Base-by-base conservation (phyloP, 441 rosid genomes). In the Lepidium campestre region DNA sequence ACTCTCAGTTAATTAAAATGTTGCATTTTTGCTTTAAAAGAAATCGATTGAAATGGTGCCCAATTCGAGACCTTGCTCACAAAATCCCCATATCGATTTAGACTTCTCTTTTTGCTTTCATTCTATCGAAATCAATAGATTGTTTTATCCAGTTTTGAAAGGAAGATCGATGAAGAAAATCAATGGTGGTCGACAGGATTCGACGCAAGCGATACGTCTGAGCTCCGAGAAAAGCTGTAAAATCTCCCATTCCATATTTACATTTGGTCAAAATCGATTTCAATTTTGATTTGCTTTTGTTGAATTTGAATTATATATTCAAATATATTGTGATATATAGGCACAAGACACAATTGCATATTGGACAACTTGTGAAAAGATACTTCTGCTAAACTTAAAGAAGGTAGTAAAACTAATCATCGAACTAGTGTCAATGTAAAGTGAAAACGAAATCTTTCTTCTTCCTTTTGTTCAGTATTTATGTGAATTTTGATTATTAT, bases 171-270 rank as follows among this genome's bases (percentile, higher is more conserved):
- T 85, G 78, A 79, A 86, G 74, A 85, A 73, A 32, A 64, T 71
- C 77, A 88, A 68, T 48, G 59, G 62, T 18, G 84, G 85, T 66
- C 81, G 79, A 67, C 87, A 88, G 63, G 95, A 88, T 49, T 68
- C 90, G 41, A 87, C 96, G n/a, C 93, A 93, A 74, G 95, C 89
- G 98, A 93, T 52, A 91, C 93, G 18, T 90, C 96, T 20, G 95
- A 89, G 70, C 97, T 93, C 60, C 93, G 98, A 4, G 93, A 91
- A 61, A 93, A 93, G 84, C 85, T 93, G 98, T 91, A 67, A 76
- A 29, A 1, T 29, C 88, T 81, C 39, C 10, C 39, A 0, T 29
- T 22, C 10, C 3, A 50, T 17, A 19, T 39, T 14, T 37, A 29
- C 0, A 6, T 27, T 12, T 59, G 5, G 2, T 57, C 48, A 6